Evolutionary conservation across 352 stramenopile genomes (phyloP).

Genomic region (Elongisporangium senticosum): DNA sequence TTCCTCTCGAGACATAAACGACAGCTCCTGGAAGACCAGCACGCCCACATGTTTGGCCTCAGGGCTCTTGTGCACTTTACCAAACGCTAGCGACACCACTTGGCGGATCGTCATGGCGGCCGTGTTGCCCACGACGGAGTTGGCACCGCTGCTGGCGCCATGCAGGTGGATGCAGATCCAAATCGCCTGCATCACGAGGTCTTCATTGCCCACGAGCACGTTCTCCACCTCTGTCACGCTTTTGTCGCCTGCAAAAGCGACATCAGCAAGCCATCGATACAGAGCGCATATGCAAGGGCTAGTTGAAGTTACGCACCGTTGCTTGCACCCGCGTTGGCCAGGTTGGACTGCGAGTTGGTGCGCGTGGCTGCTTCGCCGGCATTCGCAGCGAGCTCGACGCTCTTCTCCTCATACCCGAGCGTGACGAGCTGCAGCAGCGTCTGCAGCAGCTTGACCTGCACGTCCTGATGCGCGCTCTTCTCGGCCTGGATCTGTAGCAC

Average conservation of each 20-base stretch:
- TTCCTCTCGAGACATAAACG: constrained; percentile 81
- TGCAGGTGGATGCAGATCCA: constrained; percentile 86
- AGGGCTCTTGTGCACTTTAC: constrained; percentile 60
- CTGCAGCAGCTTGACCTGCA: constrained; percentile 87
- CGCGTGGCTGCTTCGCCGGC: not conserved
- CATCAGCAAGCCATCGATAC: not conserved
- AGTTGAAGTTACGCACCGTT: not conserved
- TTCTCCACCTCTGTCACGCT: constrained; percentile 15
- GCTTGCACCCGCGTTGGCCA: not conserved
- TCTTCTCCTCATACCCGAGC: constrained; percentile 66
- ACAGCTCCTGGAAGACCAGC: constrained; percentile 84
- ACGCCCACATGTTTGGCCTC: constrained; percentile 78
- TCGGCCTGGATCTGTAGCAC: constrained; percentile 95
- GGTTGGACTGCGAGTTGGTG: not conserved
- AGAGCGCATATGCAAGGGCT: not conserved
- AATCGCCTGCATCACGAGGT: constrained; percentile 84
- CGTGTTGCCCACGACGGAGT: constrained; percentile 79
- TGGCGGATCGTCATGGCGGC: constrained; percentile 86
- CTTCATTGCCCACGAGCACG: constrained; percentile 70
- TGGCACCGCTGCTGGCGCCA: constrained; percentile 59
- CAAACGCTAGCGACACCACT: constrained; percentile 82
- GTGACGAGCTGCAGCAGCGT: constrained; percentile 85
- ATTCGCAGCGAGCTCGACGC: not conserved
- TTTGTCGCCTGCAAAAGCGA: not conserved
- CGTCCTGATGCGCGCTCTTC: constrained; percentile 76